Percentiles rank a stretch among this genome's conserved stretches.
These are phyloP conservation scores for Huiozyma sinensis DNA, from an alignment of 805 yeast genomes.

Conservation along the genomic window DNA sequence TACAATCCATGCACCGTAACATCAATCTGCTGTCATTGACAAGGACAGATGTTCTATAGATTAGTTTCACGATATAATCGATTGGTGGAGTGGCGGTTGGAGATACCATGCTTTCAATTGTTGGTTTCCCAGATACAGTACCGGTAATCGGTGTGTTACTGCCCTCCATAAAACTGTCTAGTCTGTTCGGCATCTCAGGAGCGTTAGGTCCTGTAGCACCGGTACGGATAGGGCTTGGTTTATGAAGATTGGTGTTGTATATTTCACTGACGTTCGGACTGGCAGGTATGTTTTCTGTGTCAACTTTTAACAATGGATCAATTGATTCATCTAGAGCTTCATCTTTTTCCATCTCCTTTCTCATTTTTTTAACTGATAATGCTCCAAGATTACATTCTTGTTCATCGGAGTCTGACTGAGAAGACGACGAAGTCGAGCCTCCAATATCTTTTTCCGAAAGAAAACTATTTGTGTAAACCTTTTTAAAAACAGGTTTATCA, in stretches of 20 bases:
- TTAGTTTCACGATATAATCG: constrained; percentile 43
- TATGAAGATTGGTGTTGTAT: too few species aligned
- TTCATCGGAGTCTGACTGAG: constrained; percentile 22
- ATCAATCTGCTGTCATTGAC: constrained; percentile 56
- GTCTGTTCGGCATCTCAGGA: neutral
- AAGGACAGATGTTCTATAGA: constrained; percentile 51
- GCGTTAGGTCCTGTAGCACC: neutral
- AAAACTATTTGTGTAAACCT: too few species aligned
- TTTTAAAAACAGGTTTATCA: too few species aligned
- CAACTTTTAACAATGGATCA: constrained; percentile 20
- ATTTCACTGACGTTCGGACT: neutral
- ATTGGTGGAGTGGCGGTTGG: constrained; percentile 47
- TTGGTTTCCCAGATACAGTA: constrained; percentile 22
- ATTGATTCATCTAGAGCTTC: constrained; percentile 20
- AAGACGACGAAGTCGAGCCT: constrained; percentile 5
- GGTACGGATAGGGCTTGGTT: neutral
- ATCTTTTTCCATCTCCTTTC: constrained; percentile 13
- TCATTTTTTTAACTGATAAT: constrained; percentile 20
- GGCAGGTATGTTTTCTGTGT: neutral
- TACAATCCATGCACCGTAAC: constrained; percentile 27
- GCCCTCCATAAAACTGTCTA: neutral
- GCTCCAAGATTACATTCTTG: constrained; percentile 18
- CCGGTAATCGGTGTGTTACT: neutral
- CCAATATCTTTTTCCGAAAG: neutral
- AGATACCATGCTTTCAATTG: constrained; percentile 48